phyloP scores from a whole-genome alignment of 2,329 filamentous ascomycete species.

The Endoconidiophora laricicola region DNA sequence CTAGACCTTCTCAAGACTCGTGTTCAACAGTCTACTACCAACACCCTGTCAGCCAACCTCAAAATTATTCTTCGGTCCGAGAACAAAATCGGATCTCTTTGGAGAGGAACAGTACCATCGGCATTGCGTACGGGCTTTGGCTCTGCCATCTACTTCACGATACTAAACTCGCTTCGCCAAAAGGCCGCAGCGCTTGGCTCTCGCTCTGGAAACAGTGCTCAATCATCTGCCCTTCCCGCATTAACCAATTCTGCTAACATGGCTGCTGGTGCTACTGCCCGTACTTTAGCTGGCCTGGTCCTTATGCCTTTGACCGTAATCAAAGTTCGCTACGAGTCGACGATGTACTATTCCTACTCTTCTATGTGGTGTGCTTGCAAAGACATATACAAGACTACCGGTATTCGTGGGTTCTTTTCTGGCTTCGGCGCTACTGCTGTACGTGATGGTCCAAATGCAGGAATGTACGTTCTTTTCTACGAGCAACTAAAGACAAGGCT shows the following conservation, averaged over 20 bases:
- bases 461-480: conserved; percentile 86
- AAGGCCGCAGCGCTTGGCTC: conserved; percentile 8
- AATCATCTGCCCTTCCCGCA: conserved; percentile 60
- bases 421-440: conserved; percentile 89
- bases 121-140: conserved; percentile 88
- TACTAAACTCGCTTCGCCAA: conserved; percentile 61
- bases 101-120: conserved; percentile 84
- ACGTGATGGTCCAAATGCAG: conserved; percentile 90
- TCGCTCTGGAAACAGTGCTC: conserved; percentile 13
- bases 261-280: conserved; percentile 64
- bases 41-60: conserved; percentile 52
- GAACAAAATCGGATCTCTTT: conserved; percentile 50
- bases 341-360: conserved; percentile 60
- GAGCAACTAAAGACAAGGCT: conserved; percentile 62
- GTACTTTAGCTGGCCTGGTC: conserved; percentile 73
- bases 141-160: conserved; percentile 84
- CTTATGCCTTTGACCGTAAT: conserved; percentile 94
- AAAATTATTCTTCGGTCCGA: conserved; percentile 41
- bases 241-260: conserved; percentile 76
- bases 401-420: conserved; percentile 71
- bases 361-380: conserved; percentile 55
- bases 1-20: conserved; percentile 93
- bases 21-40: conserved; percentile 68
- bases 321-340: conserved; percentile 91
- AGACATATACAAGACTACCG: conserved; percentile 59